A percentile compares a stretch with the other conserved stretches of the same genome.
Evolutionary conservation across 2,329 filamentous ascomycete species (phyloP).

Genomic region (Penicillium sumatraense): DNA sequence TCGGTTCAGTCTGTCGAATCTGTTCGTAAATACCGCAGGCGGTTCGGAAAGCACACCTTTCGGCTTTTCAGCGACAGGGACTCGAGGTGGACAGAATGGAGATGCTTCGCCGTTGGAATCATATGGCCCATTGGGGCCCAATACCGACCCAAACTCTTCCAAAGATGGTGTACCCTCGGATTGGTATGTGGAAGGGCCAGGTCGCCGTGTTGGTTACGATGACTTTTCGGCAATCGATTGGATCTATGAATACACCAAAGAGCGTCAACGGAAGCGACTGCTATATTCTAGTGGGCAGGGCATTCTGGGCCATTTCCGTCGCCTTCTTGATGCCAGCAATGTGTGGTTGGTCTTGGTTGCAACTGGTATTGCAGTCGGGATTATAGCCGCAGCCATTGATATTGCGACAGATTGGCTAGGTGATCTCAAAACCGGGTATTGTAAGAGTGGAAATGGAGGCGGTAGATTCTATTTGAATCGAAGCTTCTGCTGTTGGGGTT

Average conservation of each 20-base stretch:
- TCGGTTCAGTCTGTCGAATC: conserved; percentile 45
- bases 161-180: conserved; percentile 60
- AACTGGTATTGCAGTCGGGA: conserved; percentile 81
- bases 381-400: conserved; percentile 86
- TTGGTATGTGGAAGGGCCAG: conserved; percentile 90
- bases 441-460: conserved; percentile 74
- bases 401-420: conserved; percentile 91
- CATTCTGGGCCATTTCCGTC: conserved; percentile 71
- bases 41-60: conserved; percentile 29
- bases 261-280: conserved; percentile 82
- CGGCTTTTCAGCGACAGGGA: conserved; percentile 26
- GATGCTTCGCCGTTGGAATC: conserved; percentile 31
- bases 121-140: conserved; percentile 24
- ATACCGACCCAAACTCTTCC: conserved; percentile 31
- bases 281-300: conserved; percentile 72
- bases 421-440: conserved; percentile 89
- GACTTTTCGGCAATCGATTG: conserved; percentile 97
- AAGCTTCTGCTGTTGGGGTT: conserved; percentile 90
- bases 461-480: conserved; percentile 90
- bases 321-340: conserved; percentile 82
- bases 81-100: conserved; percentile 34
- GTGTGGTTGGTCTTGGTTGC: conserved; percentile 88
- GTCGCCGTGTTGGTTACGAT: conserved; percentile 89
- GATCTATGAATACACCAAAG: conserved; percentile 99
- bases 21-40: conserved; percentile 39